These are phyloP conservation scores for Cicer arietinum DNA, from an alignment of 306 rosid genomes.

Conservation along the genomic window DNA sequence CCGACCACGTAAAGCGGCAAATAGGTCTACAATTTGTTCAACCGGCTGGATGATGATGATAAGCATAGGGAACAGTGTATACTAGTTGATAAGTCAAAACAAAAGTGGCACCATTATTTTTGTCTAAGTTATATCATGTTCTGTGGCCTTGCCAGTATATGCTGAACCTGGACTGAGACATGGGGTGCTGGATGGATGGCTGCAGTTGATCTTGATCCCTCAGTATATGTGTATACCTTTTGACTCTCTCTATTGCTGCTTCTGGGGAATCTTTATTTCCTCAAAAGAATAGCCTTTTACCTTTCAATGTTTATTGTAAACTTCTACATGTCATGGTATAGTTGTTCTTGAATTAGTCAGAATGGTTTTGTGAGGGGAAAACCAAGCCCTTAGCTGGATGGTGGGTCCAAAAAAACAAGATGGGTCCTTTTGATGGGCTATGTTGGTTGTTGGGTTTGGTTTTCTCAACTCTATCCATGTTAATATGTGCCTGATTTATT, in stretches of 20 bases:
- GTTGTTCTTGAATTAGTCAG: slow-evolving; percentile 62
- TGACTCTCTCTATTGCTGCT: slow-evolving; percentile 31
- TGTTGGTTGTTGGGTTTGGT: slow-evolving; percentile 58
- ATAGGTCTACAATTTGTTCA: slow-evolving; percentile 67
- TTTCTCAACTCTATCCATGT: slow-evolving; percentile 47
- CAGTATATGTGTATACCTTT: slow-evolving; percentile 48
- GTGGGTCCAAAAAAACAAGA: slow-evolving; percentile 53
- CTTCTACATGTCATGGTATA: slow-evolving; percentile 71
- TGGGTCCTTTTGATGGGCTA: slow-evolving; percentile 48
- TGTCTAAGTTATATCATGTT: slow-evolving; percentile 58
- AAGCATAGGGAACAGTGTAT: slow-evolving; percentile 47
- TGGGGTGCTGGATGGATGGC: slow-evolving; percentile 50
- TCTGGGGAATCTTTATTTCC: slow-evolving; percentile 52
- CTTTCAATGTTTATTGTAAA: slow-evolving; percentile 65
- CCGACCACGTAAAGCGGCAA: slow-evolving; percentile 89
- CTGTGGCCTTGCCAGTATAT: slow-evolving; percentile 50
- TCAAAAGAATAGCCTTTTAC: slow-evolving; percentile 40
- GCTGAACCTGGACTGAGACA: slow-evolving; percentile 52
- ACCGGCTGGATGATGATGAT: slow-evolving; percentile 62
- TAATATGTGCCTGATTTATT: slow-evolving; percentile 68
- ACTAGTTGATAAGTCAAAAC: slow-evolving; percentile 59
- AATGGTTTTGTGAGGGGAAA: slow-evolving; percentile 62
- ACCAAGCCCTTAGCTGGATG: slow-evolving; percentile 69
- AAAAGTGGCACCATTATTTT: slow-evolving; percentile 58
- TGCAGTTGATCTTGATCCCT: slow-evolving; percentile 62